phyloP scores from a whole-genome alignment of 495 filamentous ascomycete genomes.

The Penicillium cosmopolitanum region DNA sequence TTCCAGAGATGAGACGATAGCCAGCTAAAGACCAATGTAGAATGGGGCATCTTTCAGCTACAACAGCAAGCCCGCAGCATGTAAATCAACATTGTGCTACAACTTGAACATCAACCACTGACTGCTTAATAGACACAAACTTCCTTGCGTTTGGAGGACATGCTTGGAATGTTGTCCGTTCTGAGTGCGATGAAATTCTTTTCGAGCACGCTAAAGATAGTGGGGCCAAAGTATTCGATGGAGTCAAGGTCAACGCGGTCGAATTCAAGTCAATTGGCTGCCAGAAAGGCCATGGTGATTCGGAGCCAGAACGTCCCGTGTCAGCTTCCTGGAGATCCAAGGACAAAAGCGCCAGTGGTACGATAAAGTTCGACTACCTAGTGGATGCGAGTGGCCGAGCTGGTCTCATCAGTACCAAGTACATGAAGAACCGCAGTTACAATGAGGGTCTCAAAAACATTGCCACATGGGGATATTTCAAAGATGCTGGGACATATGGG shows the following conservation, averaged over 20 bases:
- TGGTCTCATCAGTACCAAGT: constrained; percentile 39
- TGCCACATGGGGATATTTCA: constrained; percentile 47
- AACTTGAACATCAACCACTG: not conserved
- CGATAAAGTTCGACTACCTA: constrained; percentile 39
- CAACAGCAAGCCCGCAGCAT: constrained; percentile 35
- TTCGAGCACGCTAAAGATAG: constrained; percentile 51
- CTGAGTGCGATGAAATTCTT: constrained; percentile 55
- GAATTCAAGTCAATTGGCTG: constrained; percentile 19
- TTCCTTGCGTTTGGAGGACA: constrained; percentile 51
- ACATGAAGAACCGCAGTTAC: constrained; percentile 40
- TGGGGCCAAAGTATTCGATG: constrained; percentile 53
- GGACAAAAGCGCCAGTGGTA: constrained; percentile 40
- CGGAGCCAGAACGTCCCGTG: constrained; percentile 45
- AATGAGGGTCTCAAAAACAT: constrained; percentile 44
- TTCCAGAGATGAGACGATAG: not conserved
- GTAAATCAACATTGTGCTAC: constrained; percentile 15
- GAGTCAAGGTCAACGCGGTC: constrained; percentile 37
- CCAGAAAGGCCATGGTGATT: constrained; percentile 4
- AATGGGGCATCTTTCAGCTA: constrained; percentile 51
- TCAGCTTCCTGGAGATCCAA: constrained; percentile 49
- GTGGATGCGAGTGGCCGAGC: constrained; percentile 44
- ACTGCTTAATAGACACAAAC: constrained; percentile 43
- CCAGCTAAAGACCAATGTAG: constrained; percentile 18
- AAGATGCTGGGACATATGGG: constrained; percentile 25
- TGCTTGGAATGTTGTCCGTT: constrained; percentile 57